phyloP scores from a whole-genome alignment of 2,329 filamentous ascomycete genomes.

The Calonectria honghensis region DNA sequence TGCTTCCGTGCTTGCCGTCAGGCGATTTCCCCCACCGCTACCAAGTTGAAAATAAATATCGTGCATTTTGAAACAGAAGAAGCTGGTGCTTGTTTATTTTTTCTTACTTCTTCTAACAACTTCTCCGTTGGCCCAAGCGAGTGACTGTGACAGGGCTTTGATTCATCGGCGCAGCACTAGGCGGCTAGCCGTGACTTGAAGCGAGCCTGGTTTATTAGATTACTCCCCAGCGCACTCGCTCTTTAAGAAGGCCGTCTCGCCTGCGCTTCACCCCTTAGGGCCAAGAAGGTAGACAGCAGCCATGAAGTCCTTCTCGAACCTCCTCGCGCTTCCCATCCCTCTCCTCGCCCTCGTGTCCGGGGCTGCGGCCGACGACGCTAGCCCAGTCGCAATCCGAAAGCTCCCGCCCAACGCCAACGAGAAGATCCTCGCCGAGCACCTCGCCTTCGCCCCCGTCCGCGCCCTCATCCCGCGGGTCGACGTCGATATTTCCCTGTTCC shows the following conservation, averaged over 20 bases:
- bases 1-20: slow-evolving; percentile 28
- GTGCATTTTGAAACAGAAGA: neutral
- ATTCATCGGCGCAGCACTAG: slow-evolving; percentile 5
- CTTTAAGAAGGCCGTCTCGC: slow-evolving; percentile 14
- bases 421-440: slow-evolving; percentile 84
- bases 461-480: slow-evolving; percentile 53
- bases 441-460: slow-evolving; percentile 65
- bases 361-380: slow-evolving; percentile 58
- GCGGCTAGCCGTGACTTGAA: slow-evolving; percentile 24
- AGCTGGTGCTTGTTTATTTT: neutral
- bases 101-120: neutral
- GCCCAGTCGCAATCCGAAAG: slow-evolving; percentile 81
- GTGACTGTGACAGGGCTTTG: slow-evolving; percentile 13
- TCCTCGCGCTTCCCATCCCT: slow-evolving; percentile 65
- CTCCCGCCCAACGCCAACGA: slow-evolving; percentile 82
- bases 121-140: neutral
- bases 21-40: slow-evolving; percentile 23
- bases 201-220: slow-evolving; percentile 30
- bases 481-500: slow-evolving; percentile 55
- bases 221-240: slow-evolving; percentile 19
- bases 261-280: slow-evolving; percentile 8
- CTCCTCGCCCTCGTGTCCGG: slow-evolving; percentile 67
- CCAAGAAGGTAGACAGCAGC: slow-evolving; percentile 22
- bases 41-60: slow-evolving; percentile 22
- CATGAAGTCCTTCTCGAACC: slow-evolving; percentile 63